Base-by-base conservation (phyloP, 2,329 filamentous ascomycete species). In the Sporothrix humicola region DNA sequence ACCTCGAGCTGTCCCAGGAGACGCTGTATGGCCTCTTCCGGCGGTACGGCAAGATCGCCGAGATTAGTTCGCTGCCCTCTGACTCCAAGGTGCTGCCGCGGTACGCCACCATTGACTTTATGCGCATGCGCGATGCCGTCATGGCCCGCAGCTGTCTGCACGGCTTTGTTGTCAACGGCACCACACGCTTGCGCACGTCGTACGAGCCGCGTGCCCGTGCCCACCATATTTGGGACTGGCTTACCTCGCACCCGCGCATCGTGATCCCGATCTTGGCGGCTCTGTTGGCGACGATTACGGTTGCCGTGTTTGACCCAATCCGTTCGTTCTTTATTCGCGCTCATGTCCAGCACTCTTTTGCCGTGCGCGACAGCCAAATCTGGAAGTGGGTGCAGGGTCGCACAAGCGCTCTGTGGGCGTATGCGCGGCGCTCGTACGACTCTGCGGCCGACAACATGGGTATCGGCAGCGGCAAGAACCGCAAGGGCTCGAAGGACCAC, bases 121-220 rank as follows among this genome's bases (percentile, higher is more conserved):
- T 89, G 0, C 86, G 88, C 8, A 86, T 92, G 15, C 88, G 92
- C 50, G 91, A 93, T 78, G 92, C 94, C 7, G 92, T 97, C 72
- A 94, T 96, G 89, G 94, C 95, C 0, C 91, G 93, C 77, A 97
- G 97, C 78, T 98, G 95, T 79, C 87, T 98, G 83, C 96, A 99
- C 80, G 95, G 95, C 0, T 92, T 92, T 74, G 85, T 91, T 2
- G 89, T 97, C 0, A 81, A 86, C 0, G 84, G 84, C 31, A 92
- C 93, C 1, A 85, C 76, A 12, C 75, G 90, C 9, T 85, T 99
- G 73, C 91, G 94, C 54, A 86, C 98, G 69, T 93, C 92, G 1
- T 98, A 97, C 78, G 92, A 97, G 80, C 89, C 90, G 77, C 92
- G 90, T 75, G 88, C 91, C 68, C 96, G 94, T 78, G 85, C 89